Evolutionary conservation across 148 eudicot genomes (phyloP), one percentile per base, ranked within the genome.

Genomic region (Camellia sinensis): DNA sequence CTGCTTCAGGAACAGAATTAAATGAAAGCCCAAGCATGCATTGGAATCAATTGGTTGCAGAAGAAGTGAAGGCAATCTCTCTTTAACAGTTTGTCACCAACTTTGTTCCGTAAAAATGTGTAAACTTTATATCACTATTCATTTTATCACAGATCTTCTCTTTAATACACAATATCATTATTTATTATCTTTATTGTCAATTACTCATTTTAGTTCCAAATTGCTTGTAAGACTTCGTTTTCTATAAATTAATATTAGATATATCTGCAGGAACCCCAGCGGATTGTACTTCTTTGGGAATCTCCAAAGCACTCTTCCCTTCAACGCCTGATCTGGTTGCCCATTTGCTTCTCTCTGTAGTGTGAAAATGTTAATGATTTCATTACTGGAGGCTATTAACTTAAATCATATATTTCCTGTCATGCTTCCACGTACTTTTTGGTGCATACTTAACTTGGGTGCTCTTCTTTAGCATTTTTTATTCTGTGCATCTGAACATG

Each of bases 241-340:
- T 13, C 9, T 2, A 3, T 22, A 13, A 29, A 41, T 45, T 78
- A 60, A 59, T 80, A 29, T 67, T 75, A 80, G 52, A 44, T 56
- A 41, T 57, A 78, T 74, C 70, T 87, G 78, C 92, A 96, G 99
- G 99, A 83, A 92, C 97, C 76, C 99, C 99, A 19, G 95, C 99
- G 40, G 99, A 96, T 75, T 96, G 99, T 82, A 74, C 97, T 81
- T 93, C 99, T 62, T 79, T 96, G 82, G 99, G 99, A 74, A 69
- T 92, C 75, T 93, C 98, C 17, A 84, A 85, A 79, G 83, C 89
- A 67, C 87, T 96, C 61, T 96, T 96, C 87, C 88, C 97, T 74
- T 82, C 86, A 62, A 29, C 65, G 40, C 97, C 99, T 79, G 99
- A 93, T 86, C 87, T 96, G 97, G 98, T 94, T 88, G 37, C 13